Conservation (phyloP, 192 early-diverging fungal species). For the Linnemannia exigua region DNA sequence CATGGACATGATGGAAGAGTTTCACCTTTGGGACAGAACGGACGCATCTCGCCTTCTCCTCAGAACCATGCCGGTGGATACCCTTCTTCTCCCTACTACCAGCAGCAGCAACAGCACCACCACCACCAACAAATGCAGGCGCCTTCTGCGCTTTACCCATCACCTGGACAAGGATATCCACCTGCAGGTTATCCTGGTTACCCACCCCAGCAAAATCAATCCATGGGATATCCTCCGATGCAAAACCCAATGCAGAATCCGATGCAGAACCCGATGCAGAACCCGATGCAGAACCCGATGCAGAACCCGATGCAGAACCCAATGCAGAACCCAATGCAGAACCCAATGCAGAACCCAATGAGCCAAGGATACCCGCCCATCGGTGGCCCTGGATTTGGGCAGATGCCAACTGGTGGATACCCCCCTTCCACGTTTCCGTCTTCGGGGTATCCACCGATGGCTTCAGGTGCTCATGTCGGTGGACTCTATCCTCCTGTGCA, state of each 20-base stretch:
- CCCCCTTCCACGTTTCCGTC: neutral
- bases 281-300: neutral
- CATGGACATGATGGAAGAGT: neutral
- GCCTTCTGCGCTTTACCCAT: neutral
- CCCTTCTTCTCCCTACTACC: neutral
- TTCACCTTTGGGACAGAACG: slow-evolving; percentile 1
- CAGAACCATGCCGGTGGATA: slow-evolving; percentile 16
- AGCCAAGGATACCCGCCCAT: slow-evolving; percentile 10
- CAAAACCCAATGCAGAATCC: no score
- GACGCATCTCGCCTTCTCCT: slow-evolving; percentile 31
- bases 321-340: neutral
- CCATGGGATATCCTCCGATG: slow-evolving; percentile 14
- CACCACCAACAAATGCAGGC: slow-evolving; percentile 20
- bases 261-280: neutral
- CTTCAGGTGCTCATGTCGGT: neutral
- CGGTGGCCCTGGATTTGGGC: neutral
- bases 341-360: neutral
- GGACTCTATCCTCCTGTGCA: slow-evolving; percentile 31
- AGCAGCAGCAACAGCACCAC: slow-evolving; percentile 1
- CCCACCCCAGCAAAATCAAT: slow-evolving; percentile 16
- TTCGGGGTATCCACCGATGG: slow-evolving; percentile 21
- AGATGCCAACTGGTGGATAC: slow-evolving; percentile 5
- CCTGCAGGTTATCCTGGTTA: slow-evolving; percentile 28
- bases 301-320: neutral
- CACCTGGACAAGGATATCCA: slow-evolving; percentile 18